Evolutionary conservation across 2,329 filamentous ascomycete species (phyloP).

Genomic region (Arthrobotrys musiformis): DNA sequence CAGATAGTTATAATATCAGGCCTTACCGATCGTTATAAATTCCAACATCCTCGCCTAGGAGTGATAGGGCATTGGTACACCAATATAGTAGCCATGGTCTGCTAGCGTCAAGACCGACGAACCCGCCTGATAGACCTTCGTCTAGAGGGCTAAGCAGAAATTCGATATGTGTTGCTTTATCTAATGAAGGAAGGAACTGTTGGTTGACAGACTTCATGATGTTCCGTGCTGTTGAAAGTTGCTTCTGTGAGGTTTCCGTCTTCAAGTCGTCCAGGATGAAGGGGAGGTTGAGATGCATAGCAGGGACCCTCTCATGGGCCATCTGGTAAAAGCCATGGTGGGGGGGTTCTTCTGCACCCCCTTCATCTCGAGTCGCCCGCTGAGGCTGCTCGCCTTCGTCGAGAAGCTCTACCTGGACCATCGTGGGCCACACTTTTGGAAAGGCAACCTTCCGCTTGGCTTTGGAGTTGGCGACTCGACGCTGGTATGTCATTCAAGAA

Average conservation of each 20-base stretch:
- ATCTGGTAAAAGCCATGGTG: not conserved
- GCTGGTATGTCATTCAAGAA: conserved; percentile 35
- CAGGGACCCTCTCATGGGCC: conserved; percentile 20
- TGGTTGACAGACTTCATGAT: conserved; percentile 36
- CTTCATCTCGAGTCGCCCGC: not conserved
- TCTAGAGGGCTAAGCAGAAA: conserved; percentile 69
- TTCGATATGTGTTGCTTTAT: conserved; percentile 59
- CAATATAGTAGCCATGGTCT: conserved; percentile 96
- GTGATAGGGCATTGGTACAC: conserved; percentile 78
- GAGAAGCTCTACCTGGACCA: conserved; percentile 1
- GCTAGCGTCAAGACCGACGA: conserved; percentile 82
- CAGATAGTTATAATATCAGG: not conserved
- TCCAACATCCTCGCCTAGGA: conserved; percentile 78
- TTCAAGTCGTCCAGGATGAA: conserved; percentile 45
- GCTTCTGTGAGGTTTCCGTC: conserved; percentile 49
- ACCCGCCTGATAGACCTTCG: conserved; percentile 68
- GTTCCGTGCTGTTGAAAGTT: conserved; percentile 33
- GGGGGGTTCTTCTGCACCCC: not conserved
- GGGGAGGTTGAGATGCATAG: conserved; percentile 36
- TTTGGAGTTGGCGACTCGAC: conserved; percentile 16
- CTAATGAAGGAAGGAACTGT: conserved; percentile 14
- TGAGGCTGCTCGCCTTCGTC: not conserved
- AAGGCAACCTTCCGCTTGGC: conserved; percentile 41
- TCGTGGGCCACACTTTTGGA: conserved; percentile 19
- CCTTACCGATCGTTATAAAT: conserved; percentile 72